Conservation (phyloP, 768 basidiomycete genomes). For the Mycena vitilis region DNA sequence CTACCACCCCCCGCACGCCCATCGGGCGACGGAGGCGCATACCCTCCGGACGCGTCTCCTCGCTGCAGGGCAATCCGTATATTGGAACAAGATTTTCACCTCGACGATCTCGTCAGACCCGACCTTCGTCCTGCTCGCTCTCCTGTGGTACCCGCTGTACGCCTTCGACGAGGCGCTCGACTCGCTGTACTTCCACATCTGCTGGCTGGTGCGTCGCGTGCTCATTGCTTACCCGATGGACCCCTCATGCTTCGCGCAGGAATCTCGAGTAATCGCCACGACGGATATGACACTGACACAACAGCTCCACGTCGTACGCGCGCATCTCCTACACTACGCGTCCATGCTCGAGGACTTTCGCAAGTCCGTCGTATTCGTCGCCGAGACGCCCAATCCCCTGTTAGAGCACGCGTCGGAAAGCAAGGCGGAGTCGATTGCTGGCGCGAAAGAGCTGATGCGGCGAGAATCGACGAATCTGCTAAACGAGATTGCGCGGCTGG, state of each 20-base stretch:
- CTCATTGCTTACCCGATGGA: neutral
- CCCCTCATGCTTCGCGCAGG: slow-evolving; percentile 45
- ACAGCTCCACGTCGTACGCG: slow-evolving; percentile 67
- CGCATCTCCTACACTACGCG: slow-evolving; percentile 67
- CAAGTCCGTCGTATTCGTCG: slow-evolving; percentile 63
- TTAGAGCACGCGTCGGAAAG: slow-evolving; percentile 42
- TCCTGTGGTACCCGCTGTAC: slow-evolving; percentile 71
- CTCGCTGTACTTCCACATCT: slow-evolving; percentile 62
- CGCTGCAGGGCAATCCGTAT: slow-evolving; percentile 53
- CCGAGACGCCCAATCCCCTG: slow-evolving; percentile 60
- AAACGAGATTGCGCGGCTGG: slow-evolving; percentile 62
- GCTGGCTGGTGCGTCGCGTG: slow-evolving; percentile 51
- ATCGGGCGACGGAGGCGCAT: slow-evolving; percentile 49
- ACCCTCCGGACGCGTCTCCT: slow-evolving; percentile 51
- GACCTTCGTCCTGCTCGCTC: slow-evolving; percentile 63
- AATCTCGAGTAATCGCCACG: slow-evolving; percentile 54
- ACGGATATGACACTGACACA: slow-evolving; percentile 59
- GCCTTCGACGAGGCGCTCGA: slow-evolving; percentile 72
- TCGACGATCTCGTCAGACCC: slow-evolving; percentile 54
- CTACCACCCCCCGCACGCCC: slow-evolving; percentile 51
- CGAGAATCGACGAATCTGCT: slow-evolving; percentile 61
- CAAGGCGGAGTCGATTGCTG: slow-evolving; percentile 23
- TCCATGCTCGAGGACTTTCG: slow-evolving; percentile 65
- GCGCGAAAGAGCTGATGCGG: slow-evolving; percentile 42
- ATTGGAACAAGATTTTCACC: slow-evolving; percentile 58